Conservation (phyloP, 2,329 filamentous ascomycete species). For the Sarocladium strictum region DNA sequence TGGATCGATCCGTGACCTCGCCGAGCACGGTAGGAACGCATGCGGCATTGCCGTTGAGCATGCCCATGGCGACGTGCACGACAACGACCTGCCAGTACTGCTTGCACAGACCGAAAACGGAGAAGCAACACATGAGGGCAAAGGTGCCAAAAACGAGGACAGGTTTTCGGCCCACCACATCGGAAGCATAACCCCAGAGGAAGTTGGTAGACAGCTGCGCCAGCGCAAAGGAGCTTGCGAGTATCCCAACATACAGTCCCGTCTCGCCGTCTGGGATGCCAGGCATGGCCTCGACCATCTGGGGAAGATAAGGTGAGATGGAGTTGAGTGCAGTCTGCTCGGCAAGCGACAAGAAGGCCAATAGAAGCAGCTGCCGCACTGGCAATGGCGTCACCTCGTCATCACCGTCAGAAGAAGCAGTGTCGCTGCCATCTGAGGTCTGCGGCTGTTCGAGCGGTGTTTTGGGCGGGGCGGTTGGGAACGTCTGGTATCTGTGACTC, state of each 20-base stretch:
- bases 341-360: conserved; percentile 82
- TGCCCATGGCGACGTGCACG: conserved; percentile 84
- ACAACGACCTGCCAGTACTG: conserved; percentile 78
- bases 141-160: conserved; percentile 73
- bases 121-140: conserved; percentile 75
- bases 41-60: conserved; percentile 92
- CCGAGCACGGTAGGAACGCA: conserved; percentile 90
- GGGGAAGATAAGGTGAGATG: conserved; percentile 88
- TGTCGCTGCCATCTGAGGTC: conserved; percentile 17
- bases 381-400: conserved; percentile 68
- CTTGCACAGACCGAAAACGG: conserved; percentile 80
- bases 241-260: conserved; percentile 82
- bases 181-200: conserved; percentile 47
- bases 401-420: conserved; percentile 22
- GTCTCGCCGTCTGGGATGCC: conserved; percentile 66
- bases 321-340: conserved; percentile 97
- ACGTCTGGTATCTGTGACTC: conserved; percentile 69
- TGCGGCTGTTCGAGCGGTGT: conserved; percentile 49
- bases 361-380: conserved; percentile 70
- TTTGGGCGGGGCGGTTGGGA: conserved; percentile 76
- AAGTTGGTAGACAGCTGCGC: conserved; percentile 92
- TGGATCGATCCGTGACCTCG: conserved; percentile 90
- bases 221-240: conserved; percentile 86
- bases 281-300: conserved; percentile 84
- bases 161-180: conserved; percentile 68